Conservation (phyloP, 345 rosid genomes). For the Erysimum cheiranthoides region DNA sequence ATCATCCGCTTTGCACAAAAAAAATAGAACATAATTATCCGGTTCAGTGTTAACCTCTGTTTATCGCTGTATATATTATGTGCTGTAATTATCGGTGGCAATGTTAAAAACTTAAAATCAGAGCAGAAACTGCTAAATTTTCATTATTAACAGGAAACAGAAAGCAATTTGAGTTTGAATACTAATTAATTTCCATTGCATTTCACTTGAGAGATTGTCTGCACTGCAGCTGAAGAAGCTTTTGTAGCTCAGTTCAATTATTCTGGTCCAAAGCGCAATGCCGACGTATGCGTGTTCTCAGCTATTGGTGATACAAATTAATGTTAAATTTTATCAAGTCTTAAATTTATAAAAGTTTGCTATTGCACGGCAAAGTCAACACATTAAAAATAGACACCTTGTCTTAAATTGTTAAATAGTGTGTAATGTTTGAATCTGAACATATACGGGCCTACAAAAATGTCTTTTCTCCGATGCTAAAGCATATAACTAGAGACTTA, state of each 20-base stretch:
- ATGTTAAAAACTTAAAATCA: conserved; percentile 4
- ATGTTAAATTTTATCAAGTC: too few species aligned
- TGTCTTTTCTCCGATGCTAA: conserved; percentile 25
- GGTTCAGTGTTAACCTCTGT: conserved; percentile 3
- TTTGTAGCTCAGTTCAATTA: neutral
- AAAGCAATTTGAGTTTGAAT: neutral
- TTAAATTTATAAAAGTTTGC: neutral
- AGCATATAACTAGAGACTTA: conserved; percentile 26
- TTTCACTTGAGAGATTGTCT: neutral
- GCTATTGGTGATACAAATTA: neutral
- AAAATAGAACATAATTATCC: too few species aligned
- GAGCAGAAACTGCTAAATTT: neutral
- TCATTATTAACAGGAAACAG: neutral
- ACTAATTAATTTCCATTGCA: neutral
- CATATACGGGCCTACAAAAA: conserved; percentile 30
- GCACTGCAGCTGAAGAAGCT: neutral
- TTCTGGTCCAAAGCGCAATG: neutral
- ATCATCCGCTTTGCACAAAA: too few species aligned
- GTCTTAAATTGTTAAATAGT: neutral
- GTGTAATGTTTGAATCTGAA: conserved; percentile 16
- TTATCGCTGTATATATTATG: too few species aligned
- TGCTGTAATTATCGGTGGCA: conserved; percentile 6
- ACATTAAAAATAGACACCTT: conserved; percentile 28
- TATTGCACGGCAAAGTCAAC: conserved; percentile 7
- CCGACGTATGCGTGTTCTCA: conserved; percentile 20